Conservation (phyloP, 495 filamentous ascomycete species). For the Ramalina peruviana region DNA sequence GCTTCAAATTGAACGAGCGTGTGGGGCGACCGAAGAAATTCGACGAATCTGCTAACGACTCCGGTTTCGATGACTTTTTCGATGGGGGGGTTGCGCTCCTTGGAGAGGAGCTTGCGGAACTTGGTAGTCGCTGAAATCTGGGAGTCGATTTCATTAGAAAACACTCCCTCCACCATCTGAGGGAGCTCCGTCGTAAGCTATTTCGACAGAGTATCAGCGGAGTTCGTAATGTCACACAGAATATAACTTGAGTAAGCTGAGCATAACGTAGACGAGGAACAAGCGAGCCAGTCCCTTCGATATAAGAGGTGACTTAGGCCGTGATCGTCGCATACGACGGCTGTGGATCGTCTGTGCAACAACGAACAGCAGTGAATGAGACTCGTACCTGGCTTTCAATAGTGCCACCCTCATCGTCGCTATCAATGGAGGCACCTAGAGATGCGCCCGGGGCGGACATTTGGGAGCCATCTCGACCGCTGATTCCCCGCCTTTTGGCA, state of each 20-base stretch:
- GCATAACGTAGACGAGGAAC: background rate
- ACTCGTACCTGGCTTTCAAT: constrained; percentile 89
- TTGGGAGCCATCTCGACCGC: constrained; percentile 46
- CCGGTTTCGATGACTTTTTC: constrained; percentile 99
- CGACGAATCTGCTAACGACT: constrained; percentile 92
- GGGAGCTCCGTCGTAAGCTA: constrained; percentile 97
- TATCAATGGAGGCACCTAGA: constrained; percentile 78
- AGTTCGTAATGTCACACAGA: background rate
- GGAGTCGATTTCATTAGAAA: constrained; percentile 94
- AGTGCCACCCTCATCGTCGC: constrained; percentile 88
- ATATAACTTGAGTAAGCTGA: too few relatives aligned
- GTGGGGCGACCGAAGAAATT: constrained; percentile 95
- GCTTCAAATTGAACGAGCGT: constrained; percentile 99
- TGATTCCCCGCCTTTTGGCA: constrained; percentile 93
- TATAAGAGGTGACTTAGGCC: background rate
- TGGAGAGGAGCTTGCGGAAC: constrained; percentile 93
- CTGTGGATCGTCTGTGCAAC: too few relatives aligned
- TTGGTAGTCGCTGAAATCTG: constrained; percentile 99
- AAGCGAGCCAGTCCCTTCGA: background rate
- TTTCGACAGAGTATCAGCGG: constrained; percentile 8
- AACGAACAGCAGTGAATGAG: background rate
- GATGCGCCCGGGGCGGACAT: constrained; percentile 66
- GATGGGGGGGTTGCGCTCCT: constrained; percentile 98
- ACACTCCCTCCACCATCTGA: constrained; percentile 93
- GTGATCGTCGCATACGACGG: constrained; percentile 18